phyloP scores from a whole-genome alignment of 768 basidiomycete genomes.

The Candolleomyces aberdarensis region DNA sequence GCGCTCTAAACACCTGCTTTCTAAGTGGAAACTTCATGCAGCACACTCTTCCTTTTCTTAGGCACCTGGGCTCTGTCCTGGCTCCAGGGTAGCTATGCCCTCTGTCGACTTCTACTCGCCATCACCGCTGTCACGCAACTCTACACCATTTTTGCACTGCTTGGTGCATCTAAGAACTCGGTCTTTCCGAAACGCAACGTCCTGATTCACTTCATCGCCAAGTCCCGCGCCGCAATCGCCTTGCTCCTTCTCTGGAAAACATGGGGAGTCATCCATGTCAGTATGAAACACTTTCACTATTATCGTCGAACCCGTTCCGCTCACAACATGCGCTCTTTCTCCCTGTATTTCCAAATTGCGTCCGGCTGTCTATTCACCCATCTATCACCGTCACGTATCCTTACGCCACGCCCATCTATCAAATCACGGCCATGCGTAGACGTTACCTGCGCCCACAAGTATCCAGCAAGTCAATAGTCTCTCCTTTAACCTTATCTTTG shows the following conservation, averaged over 20 bases:
- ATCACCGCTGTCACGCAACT: slow-evolving; percentile 7
- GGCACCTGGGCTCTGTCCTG: slow-evolving; percentile 4
- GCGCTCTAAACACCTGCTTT: not conserved
- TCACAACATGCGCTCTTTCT: not conserved
- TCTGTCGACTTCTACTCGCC: slow-evolving; percentile 6
- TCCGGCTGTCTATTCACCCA: too few relatives aligned
- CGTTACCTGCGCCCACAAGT: not conserved
- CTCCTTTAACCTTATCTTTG: slow-evolving; percentile 8
- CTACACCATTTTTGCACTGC: slow-evolving; percentile 2
- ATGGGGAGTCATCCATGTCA: too few relatives aligned
- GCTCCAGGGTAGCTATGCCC: not conserved
- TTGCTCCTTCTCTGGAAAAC: slow-evolving; percentile 53
- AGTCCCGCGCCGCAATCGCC: slow-evolving; percentile 65
- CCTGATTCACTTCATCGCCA: slow-evolving; percentile 1
- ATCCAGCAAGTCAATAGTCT: slow-evolving; percentile 8
- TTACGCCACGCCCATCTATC: not conserved
- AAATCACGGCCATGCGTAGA: not conserved
- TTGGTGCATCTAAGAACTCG: not conserved
- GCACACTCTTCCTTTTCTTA: not conserved
- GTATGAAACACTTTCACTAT: too few relatives aligned
- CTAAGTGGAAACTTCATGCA: not conserved
- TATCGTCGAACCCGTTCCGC: too few relatives aligned
- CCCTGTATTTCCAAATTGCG: too few relatives aligned
- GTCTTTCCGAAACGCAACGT: not conserved
- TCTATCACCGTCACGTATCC: not conserved